phyloP scores from a whole-genome alignment of 139 green algal species.

The Chara braunii region DNA sequence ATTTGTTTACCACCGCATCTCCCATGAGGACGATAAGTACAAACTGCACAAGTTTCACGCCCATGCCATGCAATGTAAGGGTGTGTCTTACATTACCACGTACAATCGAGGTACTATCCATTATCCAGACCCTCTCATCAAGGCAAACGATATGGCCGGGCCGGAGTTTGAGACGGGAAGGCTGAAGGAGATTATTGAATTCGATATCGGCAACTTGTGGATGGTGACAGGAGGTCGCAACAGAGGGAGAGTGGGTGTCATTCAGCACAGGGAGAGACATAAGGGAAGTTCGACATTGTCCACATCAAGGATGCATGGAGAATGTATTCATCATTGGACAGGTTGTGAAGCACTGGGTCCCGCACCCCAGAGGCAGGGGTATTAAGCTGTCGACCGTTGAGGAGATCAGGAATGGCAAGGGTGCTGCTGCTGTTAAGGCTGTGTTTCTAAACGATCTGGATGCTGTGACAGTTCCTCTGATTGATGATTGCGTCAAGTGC shows the following conservation, averaged over 20 bases:
- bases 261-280: slow-evolving; percentile 91
- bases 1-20: slow-evolving; percentile 94
- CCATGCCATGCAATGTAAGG: slow-evolving; percentile 64
- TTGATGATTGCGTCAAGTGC: no score
- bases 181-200: slow-evolving; percentile 88
- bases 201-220: slow-evolving; percentile 84
- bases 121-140: slow-evolving; percentile 92
- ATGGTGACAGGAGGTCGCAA: slow-evolving; percentile 72
- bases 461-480: no score
- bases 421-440: no score
- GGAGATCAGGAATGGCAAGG: slow-evolving; percentile 88
- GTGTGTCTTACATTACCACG: slow-evolving; percentile 80
- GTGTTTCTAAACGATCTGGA: no score
- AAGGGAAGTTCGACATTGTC: slow-evolving; percentile 84
- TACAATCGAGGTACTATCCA: slow-evolving; percentile 93
- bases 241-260: neutral
- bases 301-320: slow-evolving; percentile 80
- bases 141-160: slow-evolving; percentile 90
- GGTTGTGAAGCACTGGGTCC: slow-evolving; percentile 85
- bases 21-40: slow-evolving; percentile 78
- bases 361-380: slow-evolving; percentile 94
- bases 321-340: slow-evolving; percentile 98
- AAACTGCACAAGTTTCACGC: slow-evolving; percentile 91
- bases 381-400: slow-evolving; percentile 86
- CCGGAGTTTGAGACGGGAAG: slow-evolving; percentile 92